Evolutionary conservation across 345 rosid species (phyloP), one percentile per base, ranked within the genome.

Genomic region (Laguncularia racemosa): DNA sequence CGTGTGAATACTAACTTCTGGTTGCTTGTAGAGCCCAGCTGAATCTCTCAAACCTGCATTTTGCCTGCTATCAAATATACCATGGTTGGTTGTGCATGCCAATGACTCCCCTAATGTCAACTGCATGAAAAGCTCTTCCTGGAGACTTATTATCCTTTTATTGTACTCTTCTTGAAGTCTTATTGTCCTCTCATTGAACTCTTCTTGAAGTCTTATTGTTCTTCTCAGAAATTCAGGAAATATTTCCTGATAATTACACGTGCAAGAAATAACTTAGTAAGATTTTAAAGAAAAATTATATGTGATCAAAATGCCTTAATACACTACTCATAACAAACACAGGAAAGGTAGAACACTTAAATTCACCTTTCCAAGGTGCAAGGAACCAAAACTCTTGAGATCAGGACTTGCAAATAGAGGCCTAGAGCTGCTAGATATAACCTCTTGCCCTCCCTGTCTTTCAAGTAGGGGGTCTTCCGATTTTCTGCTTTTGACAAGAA

Each of bases 361-460:
- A 18, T 46, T 65, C 44, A 61, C 74, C 74, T 65, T 47, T 16
- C 53, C 48, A 47, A 53, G 33, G 57, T 17, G 48, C 60, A 47
- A 52, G 16, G 63, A 61, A 38, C 55, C 59, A 50, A 28, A 48
- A 1, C 38, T 48, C 43, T 52, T 19, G 13, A 15, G 12, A 10
- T 11, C 21, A 19, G 6, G 62, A 64, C 50, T 45, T 20, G 15
- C 2, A 19, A 21, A 53, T 18, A 38, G 17, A 47, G n/a, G 48
- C 26, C 43, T 45, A 0, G 40, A 51, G 49, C 46, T 8, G 38
- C 49, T 56, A 45, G 4, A 13, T 6, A 28, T 16, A 52, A 50
- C 57, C 17, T 13, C 21, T 56, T 23, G 19, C 47, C 40, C 52
- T n/a, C 47, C 62, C 40, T 28, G 45, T 38, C 58, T 53, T 11